Base-by-base conservation (phyloP, 805 yeast genomes). In the Ogataea saltuana region DNA sequence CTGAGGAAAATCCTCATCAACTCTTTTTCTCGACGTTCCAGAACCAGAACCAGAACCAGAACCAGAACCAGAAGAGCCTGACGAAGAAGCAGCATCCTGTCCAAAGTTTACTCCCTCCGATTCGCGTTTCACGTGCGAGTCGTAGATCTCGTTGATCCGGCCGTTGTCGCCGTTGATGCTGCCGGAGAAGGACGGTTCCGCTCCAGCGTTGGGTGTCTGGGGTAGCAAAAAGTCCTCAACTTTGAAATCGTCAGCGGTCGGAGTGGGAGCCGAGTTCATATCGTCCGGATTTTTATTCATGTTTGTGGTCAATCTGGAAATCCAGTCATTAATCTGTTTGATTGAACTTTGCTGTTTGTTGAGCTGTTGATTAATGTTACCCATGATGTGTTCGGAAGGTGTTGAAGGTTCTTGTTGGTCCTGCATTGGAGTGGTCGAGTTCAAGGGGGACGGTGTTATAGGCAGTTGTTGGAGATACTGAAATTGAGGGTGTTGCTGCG, bases 311-410 rank as follows among this genome's bases (percentile, higher is more conserved):
- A 71, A 49, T 45, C 60, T 69, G 41, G 67, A 74, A 35, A 76
- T 69, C 81, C 81, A 76, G 46, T 78, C 81, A 55, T 75, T 78
- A 1, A 75, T 78, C 54, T 76, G 81, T 56, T 69, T 76, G 41
- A 78, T 67, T 3, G 79, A 71, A 47, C 70, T 73, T 10, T 79
- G 80, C 49, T 77, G 79, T 51, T 68, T 71, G 37, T 61, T 60
- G 9, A 76, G 60, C 44, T 69, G 77, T 34, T 69, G 69, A 49
- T 77, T 79, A 35, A 78, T 66, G 15, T 70, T 75, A 18, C 65
- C 63, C 55, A 66, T 56, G 17, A 59, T 29, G n/a, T 49, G 31
- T 7, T 53, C 53, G 4, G 62, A 52, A 8, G 55, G 53, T 3
- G 45, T 31, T 2, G 35, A 17, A 2, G 56, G 48, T 9, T 46